phyloP scores from a whole-genome alignment of 805 yeast genomes.

The Metschnikowia sp. region DNA sequence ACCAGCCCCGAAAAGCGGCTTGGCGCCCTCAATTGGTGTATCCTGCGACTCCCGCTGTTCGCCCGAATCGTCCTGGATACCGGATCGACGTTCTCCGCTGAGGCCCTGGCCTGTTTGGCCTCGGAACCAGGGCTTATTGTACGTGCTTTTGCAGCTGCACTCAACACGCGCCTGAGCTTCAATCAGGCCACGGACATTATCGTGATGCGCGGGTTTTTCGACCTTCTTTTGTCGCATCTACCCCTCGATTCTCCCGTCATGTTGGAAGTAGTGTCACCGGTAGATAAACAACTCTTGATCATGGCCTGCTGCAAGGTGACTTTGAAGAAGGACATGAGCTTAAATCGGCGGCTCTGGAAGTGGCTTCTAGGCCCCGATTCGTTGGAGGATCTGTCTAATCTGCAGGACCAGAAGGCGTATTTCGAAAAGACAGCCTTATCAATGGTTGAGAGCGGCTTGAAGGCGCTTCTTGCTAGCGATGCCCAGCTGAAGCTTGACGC shows the following conservation, averaged over 20 bases:
- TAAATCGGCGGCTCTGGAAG: constrained; percentile 89
- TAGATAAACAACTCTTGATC: constrained; percentile 58
- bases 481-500: constrained; percentile 42
- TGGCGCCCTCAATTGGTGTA: constrained; percentile 81
- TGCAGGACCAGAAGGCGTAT: constrained; percentile 36
- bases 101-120: constrained; percentile 49
- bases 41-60: constrained; percentile 61
- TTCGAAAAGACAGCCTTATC: constrained; percentile 57
- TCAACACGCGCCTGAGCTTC: constrained; percentile 38
- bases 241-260: constrained; percentile 62
- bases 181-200: constrained; percentile 52
- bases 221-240: constrained; percentile 64
- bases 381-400: constrained; percentile 1
- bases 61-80: constrained; percentile 28
- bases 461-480: constrained; percentile 40
- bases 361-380: constrained; percentile 85
- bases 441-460: constrained; percentile 50
- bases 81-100: constrained; percentile 22
- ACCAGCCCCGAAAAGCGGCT: constrained; percentile 74
- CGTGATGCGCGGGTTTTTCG: constrained; percentile 84
- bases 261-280: constrained; percentile 41
- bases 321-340: constrained; percentile 84
- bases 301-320: constrained; percentile 66
- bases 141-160: constrained; percentile 68
- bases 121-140: constrained; percentile 81